Conservation (phyloP, 2,329 filamentous ascomycete genomes). For the Zelopaecilomyces penicillatus region DNA sequence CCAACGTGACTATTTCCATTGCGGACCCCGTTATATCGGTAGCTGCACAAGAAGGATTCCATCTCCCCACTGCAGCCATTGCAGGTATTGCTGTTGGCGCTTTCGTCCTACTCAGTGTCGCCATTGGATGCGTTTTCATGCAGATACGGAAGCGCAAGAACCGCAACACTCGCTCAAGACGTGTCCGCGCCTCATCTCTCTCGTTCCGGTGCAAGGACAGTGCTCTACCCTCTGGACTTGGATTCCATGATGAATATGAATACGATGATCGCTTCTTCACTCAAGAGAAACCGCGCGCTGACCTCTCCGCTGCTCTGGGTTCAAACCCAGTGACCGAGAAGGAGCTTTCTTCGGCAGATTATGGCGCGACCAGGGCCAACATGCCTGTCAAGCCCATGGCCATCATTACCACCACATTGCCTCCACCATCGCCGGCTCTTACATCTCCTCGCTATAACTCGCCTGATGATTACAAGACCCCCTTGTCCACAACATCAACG, state of each 20-base stretch:
- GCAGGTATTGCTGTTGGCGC: slow-evolving; percentile 35
- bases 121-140: slow-evolving; percentile 34
- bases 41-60: slow-evolving; percentile 1
- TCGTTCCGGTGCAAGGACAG: slow-evolving; percentile 41
- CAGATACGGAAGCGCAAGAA: slow-evolving; percentile 38
- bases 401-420: slow-evolving; percentile 13
- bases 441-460: slow-evolving; percentile 7
- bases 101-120: slow-evolving; percentile 28
- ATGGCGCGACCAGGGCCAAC: too few relatives aligned
- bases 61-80: slow-evolving; percentile 31
- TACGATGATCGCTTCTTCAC: slow-evolving; percentile 5
- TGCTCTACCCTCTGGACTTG: not conserved
- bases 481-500: slow-evolving; percentile 24
- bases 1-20: slow-evolving; percentile 14
- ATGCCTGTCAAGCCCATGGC: slow-evolving; percentile 6
- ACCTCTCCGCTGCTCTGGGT: too few relatives aligned
- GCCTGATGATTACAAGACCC: slow-evolving; percentile 18
- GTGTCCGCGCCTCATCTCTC: slow-evolving; percentile 30
- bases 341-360: too few relatives aligned
- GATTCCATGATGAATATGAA: not conserved
- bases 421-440: slow-evolving; percentile 12
- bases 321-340: too few relatives aligned
- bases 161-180: slow-evolving; percentile 9
- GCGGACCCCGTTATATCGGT: not conserved
- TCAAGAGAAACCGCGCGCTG: slow-evolving; percentile 1